Percentiles rank a stretch among this genome's conserved stretches.
Evolutionary conservation across 495 filamentous ascomycete genomes (phyloP).

Genomic region (Lophium mytilinum): DNA sequence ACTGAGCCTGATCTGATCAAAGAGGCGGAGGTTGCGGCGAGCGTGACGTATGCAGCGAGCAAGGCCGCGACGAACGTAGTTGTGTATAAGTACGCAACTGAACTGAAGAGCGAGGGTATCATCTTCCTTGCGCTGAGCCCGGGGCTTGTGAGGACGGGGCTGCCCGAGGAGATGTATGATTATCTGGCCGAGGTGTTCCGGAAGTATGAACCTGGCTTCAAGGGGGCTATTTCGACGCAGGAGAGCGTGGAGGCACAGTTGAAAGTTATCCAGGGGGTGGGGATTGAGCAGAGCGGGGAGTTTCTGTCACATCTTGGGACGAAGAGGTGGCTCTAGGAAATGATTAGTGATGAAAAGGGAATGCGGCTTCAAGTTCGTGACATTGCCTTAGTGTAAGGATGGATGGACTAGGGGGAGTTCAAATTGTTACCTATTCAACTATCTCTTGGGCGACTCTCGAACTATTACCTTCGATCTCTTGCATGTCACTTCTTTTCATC

Average conservation of each 20-base stretch:
- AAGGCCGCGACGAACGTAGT: conserved; percentile 26
- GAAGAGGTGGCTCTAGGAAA: conserved; percentile 20
- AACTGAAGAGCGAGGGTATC: conserved; percentile 17
- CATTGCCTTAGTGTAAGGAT: too few relatives aligned
- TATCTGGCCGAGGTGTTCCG: conserved; percentile 11
- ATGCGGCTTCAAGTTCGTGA: too few relatives aligned
- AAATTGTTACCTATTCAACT: too few relatives aligned
- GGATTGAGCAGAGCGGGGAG: conserved; percentile 13
- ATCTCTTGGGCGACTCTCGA: too few relatives aligned
- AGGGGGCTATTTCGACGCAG: conserved; percentile 20
- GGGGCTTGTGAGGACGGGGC: conserved; percentile 18
- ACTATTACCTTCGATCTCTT: too few relatives aligned
- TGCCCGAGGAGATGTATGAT: background rate
- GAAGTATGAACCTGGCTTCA: conserved; percentile 21
- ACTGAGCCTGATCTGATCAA: conserved; percentile 20
- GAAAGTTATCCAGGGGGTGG: conserved; percentile 17
- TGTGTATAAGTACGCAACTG: conserved; percentile 22
- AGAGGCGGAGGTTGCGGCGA: conserved; percentile 5
- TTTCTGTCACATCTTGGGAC: conserved; percentile 24
- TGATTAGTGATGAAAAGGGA: too few relatives aligned
- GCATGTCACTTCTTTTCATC: too few relatives aligned
- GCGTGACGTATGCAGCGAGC: conserved; percentile 17
- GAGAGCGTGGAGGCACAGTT: conserved; percentile 18
- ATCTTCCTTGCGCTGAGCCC: conserved; percentile 20
- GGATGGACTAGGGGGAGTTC: too few relatives aligned